These are phyloP conservation scores for Thyridium curvatum DNA, from an alignment of 2,329 filamentous ascomycete genomes.

Conservation along the genomic window DNA sequence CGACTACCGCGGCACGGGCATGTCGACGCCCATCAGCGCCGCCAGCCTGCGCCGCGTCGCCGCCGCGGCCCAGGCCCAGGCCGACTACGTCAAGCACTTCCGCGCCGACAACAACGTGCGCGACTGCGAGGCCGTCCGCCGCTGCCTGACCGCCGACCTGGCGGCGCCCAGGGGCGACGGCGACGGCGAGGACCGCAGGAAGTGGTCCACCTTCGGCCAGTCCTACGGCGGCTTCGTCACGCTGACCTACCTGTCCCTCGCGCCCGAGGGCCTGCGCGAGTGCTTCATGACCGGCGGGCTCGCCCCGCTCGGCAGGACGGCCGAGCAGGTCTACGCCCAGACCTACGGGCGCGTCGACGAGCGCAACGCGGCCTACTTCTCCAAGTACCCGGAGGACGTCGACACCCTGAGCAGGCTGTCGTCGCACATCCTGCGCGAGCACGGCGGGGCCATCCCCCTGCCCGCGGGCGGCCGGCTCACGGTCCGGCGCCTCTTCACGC, in stretches of 20 bases:
- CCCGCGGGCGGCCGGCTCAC: conserved; percentile 71
- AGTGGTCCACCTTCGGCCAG: conserved; percentile 85
- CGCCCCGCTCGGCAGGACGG: conserved; percentile 63
- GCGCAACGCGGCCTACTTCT: conserved; percentile 74
- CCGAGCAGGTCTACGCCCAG: conserved; percentile 69
- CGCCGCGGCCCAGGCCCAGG: conserved; percentile 56
- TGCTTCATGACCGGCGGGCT: conserved; percentile 81
- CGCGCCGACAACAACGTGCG: conserved; percentile 85
- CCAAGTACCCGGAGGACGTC: conserved; percentile 78
- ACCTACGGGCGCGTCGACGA: conserved; percentile 64
- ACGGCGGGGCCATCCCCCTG: conserved; percentile 47
- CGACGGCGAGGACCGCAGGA: conserved; percentile 51
- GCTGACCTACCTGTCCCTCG: conserved; percentile 77
- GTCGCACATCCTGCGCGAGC: conserved; percentile 53
- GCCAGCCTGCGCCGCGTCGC: conserved; percentile 62
- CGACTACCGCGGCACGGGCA: conserved; percentile 86
- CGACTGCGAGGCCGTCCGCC: conserved; percentile 81
- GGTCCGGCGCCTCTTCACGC: conserved; percentile 64
- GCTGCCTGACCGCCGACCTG: conserved; percentile 64
- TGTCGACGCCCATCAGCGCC: conserved; percentile 74
- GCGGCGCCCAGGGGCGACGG: too few species aligned
- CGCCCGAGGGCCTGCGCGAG: conserved; percentile 72
- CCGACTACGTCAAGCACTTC: conserved; percentile 76
- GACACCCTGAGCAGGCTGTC: conserved; percentile 61
- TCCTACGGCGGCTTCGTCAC: conserved; percentile 87